A percentile compares a stretch with the other conserved stretches of the same genome.
phyloP scores from a whole-genome alignment of 2,329 filamentous ascomycete species.

The Alternaria alternata region DNA sequence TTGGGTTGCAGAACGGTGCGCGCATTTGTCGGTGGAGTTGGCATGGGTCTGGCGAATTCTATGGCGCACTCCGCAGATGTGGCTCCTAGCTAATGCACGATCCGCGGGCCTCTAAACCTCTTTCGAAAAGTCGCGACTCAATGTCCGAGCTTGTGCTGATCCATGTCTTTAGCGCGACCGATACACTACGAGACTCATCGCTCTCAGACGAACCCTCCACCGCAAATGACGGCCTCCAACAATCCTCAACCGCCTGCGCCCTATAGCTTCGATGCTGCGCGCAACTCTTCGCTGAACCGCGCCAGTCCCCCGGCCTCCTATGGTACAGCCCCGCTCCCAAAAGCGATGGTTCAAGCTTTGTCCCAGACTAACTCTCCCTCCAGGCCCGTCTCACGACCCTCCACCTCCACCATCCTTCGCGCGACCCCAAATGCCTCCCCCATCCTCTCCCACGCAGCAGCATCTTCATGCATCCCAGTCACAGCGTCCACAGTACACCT shows the following conservation, averaged over 20 bases:
- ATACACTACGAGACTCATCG: conserved; percentile 38
- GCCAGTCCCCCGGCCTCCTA: conserved; percentile 45
- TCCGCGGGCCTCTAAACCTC: conserved; percentile 21
- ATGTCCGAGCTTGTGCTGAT: conserved; percentile 23
- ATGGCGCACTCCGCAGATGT: conserved; percentile 36
- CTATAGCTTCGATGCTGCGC: conserved; percentile 53
- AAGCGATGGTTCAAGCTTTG: conserved; percentile 16
- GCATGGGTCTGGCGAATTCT: conserved; percentile 29
- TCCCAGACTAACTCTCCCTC: conserved; percentile 36
- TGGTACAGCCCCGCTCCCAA: conserved; percentile 37
- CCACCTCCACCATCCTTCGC: conserved; percentile 55
- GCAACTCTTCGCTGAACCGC: conserved; percentile 55
- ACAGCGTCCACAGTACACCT: conserved; percentile 54
- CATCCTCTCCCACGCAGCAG: conserved; percentile 57
- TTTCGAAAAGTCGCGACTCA: conserved; percentile 25
- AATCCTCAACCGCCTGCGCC: conserved; percentile 47
- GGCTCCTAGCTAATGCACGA: conserved; percentile 39
- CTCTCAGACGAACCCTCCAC: conserved; percentile 42
- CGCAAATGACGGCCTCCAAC: conserved; percentile 46
- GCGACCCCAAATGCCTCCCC: conserved; percentile 59
- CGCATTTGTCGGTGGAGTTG: conserved; percentile 18
- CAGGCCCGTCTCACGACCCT: conserved; percentile 49
- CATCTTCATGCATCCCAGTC: conserved; percentile 50
- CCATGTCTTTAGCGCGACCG: conserved; percentile 38
- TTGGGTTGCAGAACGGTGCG: conserved; percentile 12